These are phyloP conservation scores for Puya raimondii DNA, from an alignment of 176 grass and related monocot species.

Conservation along the genomic window DNA sequence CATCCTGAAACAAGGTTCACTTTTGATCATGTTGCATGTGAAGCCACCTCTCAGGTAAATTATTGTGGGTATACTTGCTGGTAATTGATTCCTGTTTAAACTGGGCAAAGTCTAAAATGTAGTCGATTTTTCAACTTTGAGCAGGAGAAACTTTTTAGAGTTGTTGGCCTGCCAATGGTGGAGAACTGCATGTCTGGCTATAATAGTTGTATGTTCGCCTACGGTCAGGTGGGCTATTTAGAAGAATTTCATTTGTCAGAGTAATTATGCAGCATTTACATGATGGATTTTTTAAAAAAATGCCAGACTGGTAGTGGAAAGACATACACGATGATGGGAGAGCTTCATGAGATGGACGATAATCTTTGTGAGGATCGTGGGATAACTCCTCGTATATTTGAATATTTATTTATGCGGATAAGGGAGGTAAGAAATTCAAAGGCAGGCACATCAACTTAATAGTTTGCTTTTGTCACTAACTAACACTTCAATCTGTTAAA, in stretches of 20 bases:
- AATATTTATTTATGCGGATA: constrained; percentile 74
- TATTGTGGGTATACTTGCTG: neutral
- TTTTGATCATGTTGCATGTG: constrained; percentile 84
- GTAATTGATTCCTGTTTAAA: neutral
- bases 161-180: constrained; percentile 80
- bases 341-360: constrained; percentile 43
- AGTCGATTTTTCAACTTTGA: neutral
- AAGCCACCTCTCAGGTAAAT: constrained; percentile 75
- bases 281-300: neutral
- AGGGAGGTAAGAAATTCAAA: constrained; percentile 41
- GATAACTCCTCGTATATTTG: constrained; percentile 85
- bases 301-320: constrained; percentile 83
- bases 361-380: constrained; percentile 46
- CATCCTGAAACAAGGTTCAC: constrained; percentile 75
- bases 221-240: constrained; percentile 60
- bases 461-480: constrained; percentile 4
- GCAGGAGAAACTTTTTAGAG: constrained; percentile 71
- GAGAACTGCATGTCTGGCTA: constrained; percentile 98
- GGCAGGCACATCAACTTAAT: neutral
- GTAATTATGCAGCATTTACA: neutral
- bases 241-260: neutral
- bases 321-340: constrained; percentile 94
- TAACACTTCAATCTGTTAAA: constrained; percentile 25
- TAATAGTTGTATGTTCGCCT: constrained; percentile 92
- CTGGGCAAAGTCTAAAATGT: neutral